Percentiles rank a stretch among this genome's conserved stretches.
Evolutionary conservation across 2,329 filamentous ascomycete genomes (phyloP).

Genomic region (Lachnellula cervina): DNA sequence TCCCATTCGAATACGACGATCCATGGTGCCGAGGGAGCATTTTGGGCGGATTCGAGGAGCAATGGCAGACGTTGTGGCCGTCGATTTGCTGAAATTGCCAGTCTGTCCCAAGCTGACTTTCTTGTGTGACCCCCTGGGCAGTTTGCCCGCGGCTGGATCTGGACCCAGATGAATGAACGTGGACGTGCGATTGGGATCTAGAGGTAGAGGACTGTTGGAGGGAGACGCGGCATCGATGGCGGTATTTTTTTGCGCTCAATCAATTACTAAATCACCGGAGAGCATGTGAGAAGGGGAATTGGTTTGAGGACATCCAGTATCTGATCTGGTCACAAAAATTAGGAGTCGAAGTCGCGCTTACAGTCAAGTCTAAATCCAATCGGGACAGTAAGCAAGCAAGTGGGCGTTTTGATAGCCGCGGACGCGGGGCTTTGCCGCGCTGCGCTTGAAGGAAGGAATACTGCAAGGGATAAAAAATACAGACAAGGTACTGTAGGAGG

Average conservation of each 20-base stretch:
- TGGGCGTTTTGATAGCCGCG: too few species aligned
- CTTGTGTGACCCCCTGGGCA: conserved; percentile 22
- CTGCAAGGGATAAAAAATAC: too few species aligned
- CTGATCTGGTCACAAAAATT: conserved; percentile 1
- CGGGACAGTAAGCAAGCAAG: too few species aligned
- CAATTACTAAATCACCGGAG: too few species aligned
- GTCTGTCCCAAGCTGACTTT: conserved; percentile 17
- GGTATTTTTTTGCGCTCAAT: not conserved
- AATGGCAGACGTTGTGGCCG: not conserved
- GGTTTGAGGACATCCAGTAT: not conserved
- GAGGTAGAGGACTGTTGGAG: not conserved
- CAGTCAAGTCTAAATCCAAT: too few species aligned
- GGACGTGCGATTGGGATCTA: not conserved
- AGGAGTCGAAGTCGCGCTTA: not conserved
- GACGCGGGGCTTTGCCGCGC: too few species aligned
- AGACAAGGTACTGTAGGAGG: too few species aligned
- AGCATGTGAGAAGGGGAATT: too few species aligned
- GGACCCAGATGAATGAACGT: conserved; percentile 9
- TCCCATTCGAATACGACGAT: conserved; percentile 75
- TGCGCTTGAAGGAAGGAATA: too few species aligned
- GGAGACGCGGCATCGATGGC: not conserved
- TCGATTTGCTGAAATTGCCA: conserved; percentile 15
- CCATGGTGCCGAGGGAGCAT: conserved; percentile 83
- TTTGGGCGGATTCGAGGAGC: conserved; percentile 37
- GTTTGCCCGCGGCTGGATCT: conserved; percentile 11